Percentiles rank a stretch among this genome's conserved stretches.
These are phyloP conservation scores for Trypanosoma vivax DNA, from an alignment of 208 protist genomes.

Conservation along the genomic window DNA sequence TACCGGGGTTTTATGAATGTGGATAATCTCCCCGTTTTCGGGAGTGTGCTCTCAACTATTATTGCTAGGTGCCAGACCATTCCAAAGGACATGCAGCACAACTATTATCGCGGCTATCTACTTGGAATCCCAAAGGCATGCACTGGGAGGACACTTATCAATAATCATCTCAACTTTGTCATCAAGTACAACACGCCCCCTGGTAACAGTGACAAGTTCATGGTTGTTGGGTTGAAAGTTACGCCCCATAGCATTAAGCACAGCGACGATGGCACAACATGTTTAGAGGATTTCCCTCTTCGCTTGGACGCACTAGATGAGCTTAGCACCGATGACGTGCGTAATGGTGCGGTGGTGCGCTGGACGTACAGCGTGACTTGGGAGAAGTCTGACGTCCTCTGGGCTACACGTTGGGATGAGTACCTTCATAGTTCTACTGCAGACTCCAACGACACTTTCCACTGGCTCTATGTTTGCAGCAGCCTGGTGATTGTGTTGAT, in stretches of 20 bases:
- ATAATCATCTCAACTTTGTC: conserved; percentile 76
- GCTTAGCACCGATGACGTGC: conserved; percentile 31
- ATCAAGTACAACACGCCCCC: conserved; percentile 61
- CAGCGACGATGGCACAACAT: conserved; percentile 12
- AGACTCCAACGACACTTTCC: conserved; percentile 51
- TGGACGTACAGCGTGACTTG: conserved; percentile 89
- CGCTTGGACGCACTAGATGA: background rate
- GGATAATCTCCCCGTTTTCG: conserved; percentile 74
- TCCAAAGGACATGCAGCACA: conserved; percentile 20
- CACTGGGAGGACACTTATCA: conserved; percentile 35
- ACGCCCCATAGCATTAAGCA: conserved; percentile 42
- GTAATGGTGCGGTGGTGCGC: conserved; percentile 19
- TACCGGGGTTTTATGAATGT: conserved; percentile 84
- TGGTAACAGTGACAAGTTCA: conserved; percentile 25
- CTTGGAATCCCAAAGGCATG: conserved; percentile 51
- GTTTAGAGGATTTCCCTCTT: background rate
- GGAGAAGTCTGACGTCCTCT: conserved; percentile 66
- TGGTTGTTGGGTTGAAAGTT: conserved; percentile 67
- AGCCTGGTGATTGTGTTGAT: conserved; percentile 93
- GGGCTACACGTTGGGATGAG: conserved; percentile 96
- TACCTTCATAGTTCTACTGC: conserved; percentile 88
- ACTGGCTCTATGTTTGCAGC: conserved; percentile 95
- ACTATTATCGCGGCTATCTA: conserved; percentile 56
- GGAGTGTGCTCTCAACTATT: background rate
- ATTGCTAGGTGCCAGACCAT: conserved; percentile 9